Evolutionary conservation across 129 eudicot species (phyloP).

Genomic region (Saposhnikovia divaricata): DNA sequence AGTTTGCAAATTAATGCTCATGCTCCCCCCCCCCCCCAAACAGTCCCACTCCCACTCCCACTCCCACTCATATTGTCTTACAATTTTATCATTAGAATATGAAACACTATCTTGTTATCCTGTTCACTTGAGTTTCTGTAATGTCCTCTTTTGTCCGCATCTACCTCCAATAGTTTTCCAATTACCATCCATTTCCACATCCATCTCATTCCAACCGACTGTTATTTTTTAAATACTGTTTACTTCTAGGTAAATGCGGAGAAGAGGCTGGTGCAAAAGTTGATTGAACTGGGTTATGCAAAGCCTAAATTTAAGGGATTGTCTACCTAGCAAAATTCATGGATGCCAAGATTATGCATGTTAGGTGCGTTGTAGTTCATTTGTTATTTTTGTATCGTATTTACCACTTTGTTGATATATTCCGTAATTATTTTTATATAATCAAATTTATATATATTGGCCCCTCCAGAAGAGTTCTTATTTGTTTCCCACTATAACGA

Average conservation of each 20-base stretch:
- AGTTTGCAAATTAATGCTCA: neutral
- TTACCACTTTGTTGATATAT: neutral
- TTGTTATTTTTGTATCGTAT: neutral
- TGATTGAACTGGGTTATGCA: conserved; percentile 69
- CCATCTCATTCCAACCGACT: neutral
- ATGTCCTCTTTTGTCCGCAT: neutral
- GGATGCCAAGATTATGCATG: neutral
- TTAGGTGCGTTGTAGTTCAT: neutral
- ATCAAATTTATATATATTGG: neutral
- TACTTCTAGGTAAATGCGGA: conserved; percentile 58
- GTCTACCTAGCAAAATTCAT: conserved; percentile 12
- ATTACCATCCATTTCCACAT: neutral
- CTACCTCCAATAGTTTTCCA: neutral
- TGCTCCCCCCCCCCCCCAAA: neutral
- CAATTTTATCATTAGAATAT: neutral
- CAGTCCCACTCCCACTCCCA: neutral
- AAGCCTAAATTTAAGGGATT: conserved; percentile 28
- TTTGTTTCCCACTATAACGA: neutral
- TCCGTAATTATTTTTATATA: neutral
- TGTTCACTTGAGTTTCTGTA: neutral
- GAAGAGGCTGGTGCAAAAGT: conserved; percentile 72
- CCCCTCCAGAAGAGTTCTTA: neutral
- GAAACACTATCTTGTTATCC: neutral
- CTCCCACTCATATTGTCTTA: neutral
- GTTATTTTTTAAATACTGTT: neutral